These are phyloP conservation scores for Ramichloridium luteum DNA, from an alignment of 2,329 filamentous ascomycete genomes.

Conservation along the genomic window DNA sequence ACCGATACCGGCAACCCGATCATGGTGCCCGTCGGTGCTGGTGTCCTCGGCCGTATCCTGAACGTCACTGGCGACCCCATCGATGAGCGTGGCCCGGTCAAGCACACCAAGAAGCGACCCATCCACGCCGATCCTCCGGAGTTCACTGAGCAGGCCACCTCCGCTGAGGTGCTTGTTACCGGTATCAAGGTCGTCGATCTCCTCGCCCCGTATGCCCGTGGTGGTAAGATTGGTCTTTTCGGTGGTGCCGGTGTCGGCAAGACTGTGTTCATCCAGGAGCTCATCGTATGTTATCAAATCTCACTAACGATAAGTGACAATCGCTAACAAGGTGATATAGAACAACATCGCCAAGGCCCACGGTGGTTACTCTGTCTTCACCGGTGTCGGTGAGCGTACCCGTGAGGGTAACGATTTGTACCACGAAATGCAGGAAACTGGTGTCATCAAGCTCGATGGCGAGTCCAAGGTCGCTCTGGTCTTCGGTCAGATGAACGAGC, in stretches of 20 bases:
- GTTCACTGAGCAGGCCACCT: slow-evolving; percentile 93
- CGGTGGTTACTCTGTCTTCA: slow-evolving; percentile 99
- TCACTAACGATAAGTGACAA: too few species aligned
- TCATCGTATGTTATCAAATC: slow-evolving; percentile 75
- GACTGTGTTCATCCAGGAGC: slow-evolving; percentile 99
- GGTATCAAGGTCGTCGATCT: slow-evolving; percentile 99
- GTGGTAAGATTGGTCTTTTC: slow-evolving; percentile 99
- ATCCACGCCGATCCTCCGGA: slow-evolving; percentile 90
- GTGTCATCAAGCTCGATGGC: slow-evolving; percentile 97
- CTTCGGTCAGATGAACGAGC: slow-evolving; percentile 99
- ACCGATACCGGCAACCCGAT: slow-evolving; percentile 88
- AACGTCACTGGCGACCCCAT: slow-evolving; percentile 99
- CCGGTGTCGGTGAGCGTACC: slow-evolving; percentile 99
- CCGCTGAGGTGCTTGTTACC: slow-evolving; percentile 91
- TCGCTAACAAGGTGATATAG: too few species aligned
- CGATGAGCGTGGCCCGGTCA: slow-evolving; percentile 97
- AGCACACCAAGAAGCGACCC: slow-evolving; percentile 71
- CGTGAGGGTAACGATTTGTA: slow-evolving; percentile 99
- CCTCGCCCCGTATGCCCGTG: slow-evolving; percentile 97
- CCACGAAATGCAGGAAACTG: slow-evolving; percentile 99
- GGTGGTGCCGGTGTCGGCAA: slow-evolving; percentile 99
- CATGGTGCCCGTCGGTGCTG: slow-evolving; percentile 86
- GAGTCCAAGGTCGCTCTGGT: slow-evolving; percentile 99
- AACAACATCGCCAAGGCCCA: slow-evolving; percentile 99
- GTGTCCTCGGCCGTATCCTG: slow-evolving; percentile 96